A percentile compares a stretch with the other conserved stretches of the same genome.
phyloP scores from a whole-genome alignment of 1,284 basidiomycete species.

The Waitea zeae region DNA sequence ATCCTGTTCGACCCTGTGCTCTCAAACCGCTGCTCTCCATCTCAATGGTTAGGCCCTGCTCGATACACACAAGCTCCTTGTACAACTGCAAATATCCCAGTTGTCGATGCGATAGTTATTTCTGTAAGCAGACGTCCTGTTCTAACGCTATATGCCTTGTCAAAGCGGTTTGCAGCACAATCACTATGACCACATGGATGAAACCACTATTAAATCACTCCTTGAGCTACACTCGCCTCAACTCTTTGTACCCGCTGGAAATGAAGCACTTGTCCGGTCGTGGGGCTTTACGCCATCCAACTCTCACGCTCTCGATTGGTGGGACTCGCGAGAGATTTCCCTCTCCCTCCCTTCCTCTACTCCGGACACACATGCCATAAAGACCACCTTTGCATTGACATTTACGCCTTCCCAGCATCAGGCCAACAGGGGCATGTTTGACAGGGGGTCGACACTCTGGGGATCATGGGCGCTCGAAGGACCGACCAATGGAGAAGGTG shows the following conservation, averaged over 20 bases:
- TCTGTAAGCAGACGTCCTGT: no score
- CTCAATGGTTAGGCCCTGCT: constrained; percentile 33
- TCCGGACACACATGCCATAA: constrained; percentile 4
- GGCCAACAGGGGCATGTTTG: constrained; percentile 25
- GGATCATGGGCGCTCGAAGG: constrained; percentile 38
- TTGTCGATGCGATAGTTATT: constrained; percentile 47
- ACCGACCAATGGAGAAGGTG: constrained; percentile 8
- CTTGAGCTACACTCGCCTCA: constrained; percentile 22
- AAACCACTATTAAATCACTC: constrained; percentile 30
- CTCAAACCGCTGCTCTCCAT: constrained; percentile 42
- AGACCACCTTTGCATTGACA: constrained; percentile 12
- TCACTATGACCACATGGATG: constrained; percentile 56
- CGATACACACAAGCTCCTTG: constrained; percentile 44
- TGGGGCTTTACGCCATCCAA: constrained; percentile 21
- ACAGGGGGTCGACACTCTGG: constrained; percentile 40
- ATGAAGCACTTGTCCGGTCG: constrained; percentile 27
- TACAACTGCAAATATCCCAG: constrained; percentile 37
- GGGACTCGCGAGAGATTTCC: constrained; percentile 30
- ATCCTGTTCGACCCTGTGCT: constrained; percentile 65
- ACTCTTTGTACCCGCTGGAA: constrained; percentile 48
- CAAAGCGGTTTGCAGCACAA: constrained; percentile 26
- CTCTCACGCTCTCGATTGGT: constrained; percentile 55
- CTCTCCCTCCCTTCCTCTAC: constrained; percentile 14
- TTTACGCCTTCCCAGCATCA: constrained; percentile 30
- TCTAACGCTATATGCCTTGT: constrained; percentile 8